phyloP scores from a whole-genome alignment of 2,329 filamentous ascomycete genomes.

The Colletotrichum coccodes region DNA sequence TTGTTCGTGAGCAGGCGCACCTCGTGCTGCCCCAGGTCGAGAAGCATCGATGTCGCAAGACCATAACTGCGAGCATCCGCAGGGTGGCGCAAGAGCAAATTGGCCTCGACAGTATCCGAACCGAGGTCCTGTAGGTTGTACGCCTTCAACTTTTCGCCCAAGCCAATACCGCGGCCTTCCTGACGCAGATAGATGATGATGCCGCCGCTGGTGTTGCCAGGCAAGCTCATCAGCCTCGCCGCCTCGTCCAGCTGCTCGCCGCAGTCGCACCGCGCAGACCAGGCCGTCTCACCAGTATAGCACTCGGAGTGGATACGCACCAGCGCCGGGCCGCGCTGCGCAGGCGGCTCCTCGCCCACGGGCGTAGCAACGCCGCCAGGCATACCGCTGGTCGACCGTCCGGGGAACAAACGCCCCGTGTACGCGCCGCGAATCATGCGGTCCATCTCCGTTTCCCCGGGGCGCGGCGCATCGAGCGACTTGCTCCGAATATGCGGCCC shows the following conservation, averaged over 20 bases:
- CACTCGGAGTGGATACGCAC: slow-evolving; percentile 98
- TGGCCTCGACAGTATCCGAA: slow-evolving; percentile 97
- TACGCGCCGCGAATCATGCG: slow-evolving; percentile 96
- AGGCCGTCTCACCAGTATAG: slow-evolving; percentile 98
- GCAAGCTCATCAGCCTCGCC: slow-evolving; percentile 88
- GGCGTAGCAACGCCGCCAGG: slow-evolving; percentile 46
- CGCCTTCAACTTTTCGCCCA: slow-evolving; percentile 95
- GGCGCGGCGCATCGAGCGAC: slow-evolving; percentile 75
- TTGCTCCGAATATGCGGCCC: slow-evolving; percentile 83
- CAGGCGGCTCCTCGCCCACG: slow-evolving; percentile 22
- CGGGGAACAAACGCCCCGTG: slow-evolving; percentile 86
- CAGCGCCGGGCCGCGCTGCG: slow-evolving; percentile 65
- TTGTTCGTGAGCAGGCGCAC: slow-evolving; percentile 94
- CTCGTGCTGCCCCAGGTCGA: slow-evolving; percentile 82
- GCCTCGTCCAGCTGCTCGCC: slow-evolving; percentile 98
- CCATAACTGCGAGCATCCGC: slow-evolving; percentile 96
- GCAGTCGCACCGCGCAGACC: slow-evolving; percentile 97
- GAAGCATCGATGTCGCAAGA: slow-evolving; percentile 93
- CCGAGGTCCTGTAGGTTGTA: slow-evolving; percentile 98
- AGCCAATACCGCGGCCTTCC: slow-evolving; percentile 93
- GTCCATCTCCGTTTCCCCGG: slow-evolving; percentile 86
- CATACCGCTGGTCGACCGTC: slow-evolving; percentile 80
- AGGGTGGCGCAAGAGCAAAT: slow-evolving; percentile 88
- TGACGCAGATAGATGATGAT: slow-evolving; percentile 97
- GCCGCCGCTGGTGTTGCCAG: slow-evolving; percentile 68